Evolutionary conservation across 2,329 filamentous ascomycete genomes (phyloP), one percentile per base, ranked within the genome.

Genomic region (Fusarium sp.): DNA sequence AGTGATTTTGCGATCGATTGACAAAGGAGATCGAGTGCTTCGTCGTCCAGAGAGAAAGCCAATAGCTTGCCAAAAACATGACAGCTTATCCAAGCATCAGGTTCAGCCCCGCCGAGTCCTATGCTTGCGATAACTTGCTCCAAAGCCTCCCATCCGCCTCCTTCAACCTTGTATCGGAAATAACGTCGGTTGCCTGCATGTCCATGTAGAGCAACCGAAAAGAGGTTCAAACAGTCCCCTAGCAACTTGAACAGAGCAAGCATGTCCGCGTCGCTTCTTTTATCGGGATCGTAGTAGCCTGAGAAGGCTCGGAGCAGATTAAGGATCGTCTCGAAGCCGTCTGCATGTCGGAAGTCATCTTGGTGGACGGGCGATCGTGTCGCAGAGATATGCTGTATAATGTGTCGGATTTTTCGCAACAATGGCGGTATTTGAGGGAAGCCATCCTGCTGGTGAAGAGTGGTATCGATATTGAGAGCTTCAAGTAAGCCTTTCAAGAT

Each of bases 151-250:
- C 93, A 97, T 5, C 95, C 94, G 59, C 90, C 92, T 23, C 88
- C 90, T 62, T 92, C 88, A 30, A 97, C 89, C 71, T 89, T 86
- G 71, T 89, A 90, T 62, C 89, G 88, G 78, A 98, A 98, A 82
- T 95, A 98, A 72, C 92, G 89, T 75, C 91, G 88, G 80, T 98
- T 99, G 21, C 94, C 95, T 48, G 91, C 86, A 79, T 98, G 94
- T 47, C 89, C 89, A 56, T 89, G 88, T 70, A 99, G 86, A 16
- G 90, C 89, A 49, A 91, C 90, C 2, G 92, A 90, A 28, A 98
- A 82, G 16, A 96, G 88, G 32, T 89, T 89, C 41, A 96, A 83
- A n/a, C 92, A 86, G 11, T 86, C 86, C 74, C 93, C 88, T 20
- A 97, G 82, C 20, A 95, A 82, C 63, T 88, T 86, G 75, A 93